Base-by-base conservation (phyloP, 257 asterid genomes). In the Solanum verrucosum region DNA sequence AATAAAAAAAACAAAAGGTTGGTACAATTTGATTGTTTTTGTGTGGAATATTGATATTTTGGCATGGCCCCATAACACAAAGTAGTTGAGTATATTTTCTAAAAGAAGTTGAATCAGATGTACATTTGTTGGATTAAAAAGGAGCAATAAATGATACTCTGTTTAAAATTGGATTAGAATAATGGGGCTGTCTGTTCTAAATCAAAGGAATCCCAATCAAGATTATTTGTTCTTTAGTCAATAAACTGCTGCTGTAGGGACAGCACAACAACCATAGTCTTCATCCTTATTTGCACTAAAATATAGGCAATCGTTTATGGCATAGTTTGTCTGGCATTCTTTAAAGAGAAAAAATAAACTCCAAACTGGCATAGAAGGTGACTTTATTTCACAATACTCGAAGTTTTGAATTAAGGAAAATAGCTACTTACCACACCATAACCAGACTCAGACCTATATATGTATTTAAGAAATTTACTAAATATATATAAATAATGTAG, bases 1-100 rank as follows among this genome's bases (percentile, higher is more conserved):
- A 56, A 65, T 56, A 59, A 44, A 88, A 88, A 89, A 89, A 86
- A 70, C 87, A 90, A 77, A 89, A 90, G 84, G 91, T 91, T 87
- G 94, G 92, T 87, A 70, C 31, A 73, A 23, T 40, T 40, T 79
- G 86, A 74, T 74, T 10, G 10, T 35, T 10, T 9, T 44, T 60
- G 42, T 65, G 56, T 92, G 86, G 89, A 71, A 31, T 60, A 89
- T 74, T 87, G 87, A 92, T 73, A 87, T 87, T 68, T 88, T 84
- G 59, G 87, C 92, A 89, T 91, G 96, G 94, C 90, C 91, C 94
- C 89, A 86, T 84, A 21, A 84, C 77, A 18, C 78, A 49, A 65
- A 35, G 42, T 37, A 25, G 84, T 14, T 42, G 67, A 77, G 73
- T 60, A 59, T 31, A 52, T 25, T 77, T 75, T 78, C 33, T 9